Evolutionary conservation across 352 stramenopile genomes (phyloP), one percentile per base, ranked within the genome.

Genomic region (Globisporangium mamillatum): DNA sequence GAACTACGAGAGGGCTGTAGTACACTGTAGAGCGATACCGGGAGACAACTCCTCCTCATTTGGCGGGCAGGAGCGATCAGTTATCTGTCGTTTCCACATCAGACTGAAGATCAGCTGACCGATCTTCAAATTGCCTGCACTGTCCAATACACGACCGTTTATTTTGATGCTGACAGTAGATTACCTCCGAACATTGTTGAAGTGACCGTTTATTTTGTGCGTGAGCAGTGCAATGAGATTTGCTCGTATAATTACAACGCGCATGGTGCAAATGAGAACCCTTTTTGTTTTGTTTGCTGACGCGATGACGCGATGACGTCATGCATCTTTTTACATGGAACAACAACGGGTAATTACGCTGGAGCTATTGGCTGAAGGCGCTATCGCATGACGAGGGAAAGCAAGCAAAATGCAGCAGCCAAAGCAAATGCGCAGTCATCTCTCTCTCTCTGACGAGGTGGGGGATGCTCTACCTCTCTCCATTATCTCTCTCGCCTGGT

Each of bases 231-330:
- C 38, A 34, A 22, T 38, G 34, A 14, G 12, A 18, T 34, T 3
- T n/a, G 24, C 25, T 59, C 53, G 12, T 59, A 59, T 38, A 59
- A 9, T 36, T 59, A 4, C 27, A 20, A 18, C 53, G 12, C 3
- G 0, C 25, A 32, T 27, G 6, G 24, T 59, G 38, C 50, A 22
- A 18, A 46, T 46, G 16, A 50, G 2, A 27, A 55, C 24, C 3
- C 16, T 32, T 32, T 32, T 32, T 32, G 29, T 32, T 27, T 12
- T 9, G 18, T 29, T 34, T 20, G 12, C 52, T 34, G 24, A 34
- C 53, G 55, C 27, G 34, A 60, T 68, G 63, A 68, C 63, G 63
- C 53, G 22, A 68, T 68, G 63, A 68, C 63, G 63, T 68, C 63
- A 66, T 59, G 46, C 16, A 27, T 34, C 44, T 59, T 59, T 66